phyloP scores from a whole-genome alignment of 768 basidiomycete species.

The Hydnomerulius pinastri region DNA sequence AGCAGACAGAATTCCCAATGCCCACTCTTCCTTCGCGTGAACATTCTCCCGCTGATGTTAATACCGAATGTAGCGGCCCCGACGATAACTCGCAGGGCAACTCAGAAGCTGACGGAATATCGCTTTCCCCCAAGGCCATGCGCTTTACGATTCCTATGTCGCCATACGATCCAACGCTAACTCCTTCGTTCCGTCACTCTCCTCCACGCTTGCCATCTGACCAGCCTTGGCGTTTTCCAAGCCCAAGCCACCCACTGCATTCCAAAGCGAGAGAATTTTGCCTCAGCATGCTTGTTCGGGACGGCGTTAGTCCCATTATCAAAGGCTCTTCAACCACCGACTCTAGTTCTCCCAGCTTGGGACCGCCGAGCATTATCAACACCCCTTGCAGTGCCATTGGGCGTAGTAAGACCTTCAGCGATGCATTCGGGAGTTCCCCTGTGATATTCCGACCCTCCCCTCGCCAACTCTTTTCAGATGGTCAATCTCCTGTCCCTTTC shows the following conservation, averaged over 20 bases:
- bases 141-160: slow-evolving; percentile 53
- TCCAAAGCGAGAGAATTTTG: slow-evolving; percentile 64
- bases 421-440: slow-evolving; percentile 34
- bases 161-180: slow-evolving; percentile 73
- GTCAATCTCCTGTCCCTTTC: slow-evolving; percentile 35
- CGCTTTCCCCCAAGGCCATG: slow-evolving; percentile 27
- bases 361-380: slow-evolving; percentile 30
- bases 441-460: slow-evolving; percentile 45
- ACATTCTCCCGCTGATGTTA: slow-evolving; percentile 1
- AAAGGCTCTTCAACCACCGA: slow-evolving; percentile 28
- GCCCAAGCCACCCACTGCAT: slow-evolving; percentile 77
- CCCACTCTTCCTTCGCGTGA: slow-evolving; percentile 18
- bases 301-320: slow-evolving; percentile 49
- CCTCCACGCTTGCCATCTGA: slow-evolving; percentile 73
- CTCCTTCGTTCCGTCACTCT: slow-evolving; percentile 78
- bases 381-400: slow-evolving; percentile 29
- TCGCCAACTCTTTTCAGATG: slow-evolving; percentile 40
- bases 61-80: neutral
- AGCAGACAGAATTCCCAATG: slow-evolving; percentile 26
- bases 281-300: slow-evolving; percentile 61
- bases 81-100: slow-evolving; percentile 1
- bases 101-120: slow-evolving; percentile 7
- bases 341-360: slow-evolving; percentile 33
- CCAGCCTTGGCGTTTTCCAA: slow-evolving; percentile 82
- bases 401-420: slow-evolving; percentile 29